phyloP scores from a whole-genome alignment of 257 asterid species.

The Petrea volubilis region DNA sequence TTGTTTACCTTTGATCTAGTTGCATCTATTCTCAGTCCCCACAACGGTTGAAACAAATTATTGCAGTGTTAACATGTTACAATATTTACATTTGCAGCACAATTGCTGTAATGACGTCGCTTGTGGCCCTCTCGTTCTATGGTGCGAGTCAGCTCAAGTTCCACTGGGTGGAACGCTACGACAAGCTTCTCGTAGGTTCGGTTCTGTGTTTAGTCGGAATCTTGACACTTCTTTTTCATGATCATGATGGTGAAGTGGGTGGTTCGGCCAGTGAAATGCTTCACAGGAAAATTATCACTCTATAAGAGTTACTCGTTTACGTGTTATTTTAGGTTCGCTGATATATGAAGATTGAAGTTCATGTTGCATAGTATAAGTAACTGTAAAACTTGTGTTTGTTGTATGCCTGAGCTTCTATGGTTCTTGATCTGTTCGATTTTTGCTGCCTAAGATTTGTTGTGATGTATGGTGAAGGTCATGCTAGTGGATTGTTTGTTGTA shows the following conservation, averaged over 20 bases:
- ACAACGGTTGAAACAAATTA: neutral
- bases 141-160: slow-evolving; percentile 99
- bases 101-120: slow-evolving; percentile 87
- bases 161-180: slow-evolving; percentile 96
- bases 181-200: slow-evolving; percentile 95
- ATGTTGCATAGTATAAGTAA: slow-evolving; percentile 14
- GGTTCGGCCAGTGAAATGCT: slow-evolving; percentile 45
- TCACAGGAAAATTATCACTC: slow-evolving; percentile 63
- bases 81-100: slow-evolving; percentile 58
- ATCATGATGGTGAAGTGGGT: slow-evolving; percentile 52
- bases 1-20: neutral
- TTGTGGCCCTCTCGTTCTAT: slow-evolving; percentile 93
- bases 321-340: slow-evolving; percentile 4
- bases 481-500: slow-evolving; percentile 14
- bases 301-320: slow-evolving; percentile 23
- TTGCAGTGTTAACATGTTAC: neutral
- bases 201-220: slow-evolving; percentile 88
- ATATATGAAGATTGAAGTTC: slow-evolving; percentile 18
- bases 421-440: neutral
- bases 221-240: slow-evolving; percentile 85
- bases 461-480: slow-evolving; percentile 15
- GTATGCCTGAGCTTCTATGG: neutral
- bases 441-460: slow-evolving; percentile 3
- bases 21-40: neutral
- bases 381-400: slow-evolving; percentile 16